Evolutionary conservation across 75 land plant genomes (phyloP).

Genomic region (Sequoiadendron giganteum): DNA sequence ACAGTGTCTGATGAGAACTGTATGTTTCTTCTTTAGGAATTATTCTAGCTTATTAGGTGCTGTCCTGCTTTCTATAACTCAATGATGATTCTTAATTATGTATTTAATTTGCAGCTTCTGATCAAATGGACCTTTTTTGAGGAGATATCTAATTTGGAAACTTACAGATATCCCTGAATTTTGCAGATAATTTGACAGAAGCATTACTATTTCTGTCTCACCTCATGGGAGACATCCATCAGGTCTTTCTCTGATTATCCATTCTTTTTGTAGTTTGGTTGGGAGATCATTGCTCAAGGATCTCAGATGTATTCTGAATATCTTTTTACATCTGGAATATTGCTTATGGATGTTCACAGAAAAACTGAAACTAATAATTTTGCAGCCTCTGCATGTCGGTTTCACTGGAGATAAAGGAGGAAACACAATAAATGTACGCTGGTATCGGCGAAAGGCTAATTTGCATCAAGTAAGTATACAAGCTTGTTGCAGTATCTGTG

Average conservation of each 20-base stretch:
- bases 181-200: constrained; percentile 41
- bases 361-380: background rate
- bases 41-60: background rate
- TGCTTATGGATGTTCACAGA: background rate
- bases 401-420: constrained; percentile 80
- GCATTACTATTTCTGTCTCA: constrained; percentile 43
- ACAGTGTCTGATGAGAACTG: background rate
- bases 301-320: background rate
- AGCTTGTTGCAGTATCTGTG: background rate
- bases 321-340: background rate
- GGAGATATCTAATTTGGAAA: background rate
- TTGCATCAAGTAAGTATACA: constrained; percentile 70
- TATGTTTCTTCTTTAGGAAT: background rate
- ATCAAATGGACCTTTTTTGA: background rate
- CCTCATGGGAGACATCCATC: constrained; percentile 38
- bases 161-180: background rate
- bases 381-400: constrained; percentile 91
- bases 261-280: background rate
- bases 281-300: background rate
- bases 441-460: constrained; percentile 70
- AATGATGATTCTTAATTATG: background rate
- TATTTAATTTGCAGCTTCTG: background rate
- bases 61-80: background rate
- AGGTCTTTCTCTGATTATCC: constrained; percentile 8
- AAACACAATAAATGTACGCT: constrained; percentile 65